Conservation (phyloP, 225 moss, liverwort and hornwort species). For the Neckera pumila region DNA sequence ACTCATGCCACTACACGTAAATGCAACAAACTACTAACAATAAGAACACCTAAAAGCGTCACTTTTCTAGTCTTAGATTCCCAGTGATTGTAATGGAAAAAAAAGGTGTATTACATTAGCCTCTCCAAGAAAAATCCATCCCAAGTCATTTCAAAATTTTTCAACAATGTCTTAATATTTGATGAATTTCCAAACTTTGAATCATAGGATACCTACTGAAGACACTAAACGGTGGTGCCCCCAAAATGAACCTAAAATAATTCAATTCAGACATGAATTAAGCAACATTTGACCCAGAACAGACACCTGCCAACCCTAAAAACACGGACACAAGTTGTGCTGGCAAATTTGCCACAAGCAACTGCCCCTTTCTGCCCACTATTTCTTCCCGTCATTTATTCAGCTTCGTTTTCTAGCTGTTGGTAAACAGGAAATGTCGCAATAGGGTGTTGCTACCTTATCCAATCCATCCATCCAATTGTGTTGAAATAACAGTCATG, state of each 20-base stretch:
- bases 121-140: background rate
- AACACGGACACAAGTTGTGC: no score
- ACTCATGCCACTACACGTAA: no score
- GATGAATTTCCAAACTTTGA: background rate
- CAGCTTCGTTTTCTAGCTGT: background rate
- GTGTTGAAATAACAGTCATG: no score
- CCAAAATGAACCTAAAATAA: background rate
- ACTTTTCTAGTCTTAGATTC: background rate
- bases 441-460: background rate
- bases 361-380: no score
- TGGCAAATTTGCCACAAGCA: background rate
- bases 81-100: rapidly evolving
- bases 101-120: background rate
- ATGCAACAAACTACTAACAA: rapidly evolving
- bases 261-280: background rate
- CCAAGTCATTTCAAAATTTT: no score
- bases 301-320: background rate
- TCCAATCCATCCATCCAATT: background rate
- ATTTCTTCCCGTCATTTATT: background rate
- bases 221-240: background rate
- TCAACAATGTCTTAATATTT: background rate
- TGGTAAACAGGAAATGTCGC: background rate
- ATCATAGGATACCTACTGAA: no score
- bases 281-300: background rate
- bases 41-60: background rate